Evolutionary conservation across 2,329 filamentous ascomycete species (phyloP), one percentile per base, ranked within the genome.

Genomic region (Paraphoma sp.): DNA sequence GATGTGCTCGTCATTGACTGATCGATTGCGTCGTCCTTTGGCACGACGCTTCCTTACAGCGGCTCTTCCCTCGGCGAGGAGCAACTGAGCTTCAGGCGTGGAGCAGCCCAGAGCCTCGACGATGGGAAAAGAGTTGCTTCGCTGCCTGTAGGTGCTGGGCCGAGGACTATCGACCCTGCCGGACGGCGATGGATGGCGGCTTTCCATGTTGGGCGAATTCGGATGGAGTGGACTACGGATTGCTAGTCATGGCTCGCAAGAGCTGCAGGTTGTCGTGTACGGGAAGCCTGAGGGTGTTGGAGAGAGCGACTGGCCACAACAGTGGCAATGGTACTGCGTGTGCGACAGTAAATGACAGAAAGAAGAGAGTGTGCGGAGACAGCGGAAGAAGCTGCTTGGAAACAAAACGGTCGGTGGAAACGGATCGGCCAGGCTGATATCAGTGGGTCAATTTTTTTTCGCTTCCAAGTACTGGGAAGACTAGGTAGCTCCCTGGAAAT

Each of bases 51-150:
- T 74, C 36, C 64, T 69, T 11, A 74, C 61, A 48, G 73, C 74
- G 42, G 74, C 74, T 52, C 64, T 69, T 30, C 73, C 72, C 45
- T 76, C 74, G 14, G 71, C 72, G 41, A 76, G 51, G 43, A 76
- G 68, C 23, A 76, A 57, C 45, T 69, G 62, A 45, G 74, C 74
- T 55, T 76, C 74, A 42, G 71, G 61, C 4, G 72, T 75, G 8
- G 74, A 74, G 53, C 72, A 75, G 45, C 73, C 72, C 41, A 76
- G 31, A 30, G 68, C 72, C 38, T 76, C 71, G 9, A 72, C 59
- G 30, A 76, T 69, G 9, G 74, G 73, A 11, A 75, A 57, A 2
- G 74, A 76, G 48, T 75, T 76, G 58, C 73, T 76, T 59, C 74
- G 60, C 30, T 75, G 62, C 51, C 74, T 67, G n/a, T 67, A 49